Conservation (phyloP, 1,284 basidiomycete species). For the Stereum hirsutum region DNA sequence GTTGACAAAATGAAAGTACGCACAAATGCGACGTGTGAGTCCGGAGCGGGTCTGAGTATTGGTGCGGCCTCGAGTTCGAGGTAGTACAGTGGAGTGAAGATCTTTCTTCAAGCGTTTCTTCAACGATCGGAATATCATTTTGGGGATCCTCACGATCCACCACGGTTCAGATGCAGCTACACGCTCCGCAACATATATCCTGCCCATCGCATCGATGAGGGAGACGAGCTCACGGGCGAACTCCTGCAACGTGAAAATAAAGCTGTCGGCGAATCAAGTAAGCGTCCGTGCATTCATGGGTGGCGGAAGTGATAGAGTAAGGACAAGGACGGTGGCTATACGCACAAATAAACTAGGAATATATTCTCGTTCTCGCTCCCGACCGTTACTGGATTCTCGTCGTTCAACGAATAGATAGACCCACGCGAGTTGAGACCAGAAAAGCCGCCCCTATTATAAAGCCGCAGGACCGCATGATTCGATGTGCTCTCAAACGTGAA, state of each 20-base stretch:
- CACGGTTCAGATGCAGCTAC: conserved; percentile 28
- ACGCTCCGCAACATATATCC: conserved; percentile 59
- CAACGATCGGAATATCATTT: conserved; percentile 3
- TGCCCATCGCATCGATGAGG: conserved; percentile 74
- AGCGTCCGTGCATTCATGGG: not conserved
- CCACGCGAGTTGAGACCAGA: conserved; percentile 21
- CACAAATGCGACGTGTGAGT: not conserved
- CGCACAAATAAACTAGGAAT: conserved; percentile 87
- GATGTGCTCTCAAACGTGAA: conserved; percentile 74
- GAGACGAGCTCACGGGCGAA: conserved; percentile 77
- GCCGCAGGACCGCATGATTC: conserved; percentile 70
- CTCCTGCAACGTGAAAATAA: conserved; percentile 90
- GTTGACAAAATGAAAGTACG: not conserved
- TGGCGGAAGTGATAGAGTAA: not conserved
- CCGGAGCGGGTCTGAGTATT: not conserved
- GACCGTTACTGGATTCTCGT: conserved; percentile 28
- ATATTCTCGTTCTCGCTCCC: conserved; percentile 56
- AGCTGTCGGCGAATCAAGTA: conserved; percentile 36
- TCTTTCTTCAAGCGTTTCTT: too few relatives aligned
- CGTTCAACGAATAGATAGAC: conserved; percentile 23
- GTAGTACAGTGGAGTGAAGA: too few relatives aligned
- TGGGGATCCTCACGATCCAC: conserved; percentile 29
- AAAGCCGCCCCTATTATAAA: conserved; percentile 51
- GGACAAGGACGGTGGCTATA: conserved; percentile 9
- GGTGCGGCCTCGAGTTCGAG: not conserved